These are phyloP conservation scores for Cantharellus anzutake DNA, from an alignment of 768 basidiomycete genomes.

Conservation along the genomic window DNA sequence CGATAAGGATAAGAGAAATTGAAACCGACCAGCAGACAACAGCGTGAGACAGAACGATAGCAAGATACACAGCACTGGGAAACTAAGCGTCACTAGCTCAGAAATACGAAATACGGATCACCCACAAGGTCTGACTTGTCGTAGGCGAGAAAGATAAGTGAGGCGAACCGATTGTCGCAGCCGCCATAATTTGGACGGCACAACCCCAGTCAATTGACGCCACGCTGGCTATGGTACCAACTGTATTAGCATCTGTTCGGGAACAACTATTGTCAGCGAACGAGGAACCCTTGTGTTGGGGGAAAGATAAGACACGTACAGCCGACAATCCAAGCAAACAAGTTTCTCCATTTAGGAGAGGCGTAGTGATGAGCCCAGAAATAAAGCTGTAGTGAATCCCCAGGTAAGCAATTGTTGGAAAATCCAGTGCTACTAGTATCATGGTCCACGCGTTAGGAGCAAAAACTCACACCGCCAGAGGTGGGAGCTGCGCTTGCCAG, in stretches of 20 bases:
- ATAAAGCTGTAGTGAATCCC: conserved; percentile 27
- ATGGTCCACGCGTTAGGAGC: not conserved
- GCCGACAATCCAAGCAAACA: conserved; percentile 52
- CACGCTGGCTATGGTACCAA: conserved; percentile 30
- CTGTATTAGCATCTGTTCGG: conserved; percentile 26
- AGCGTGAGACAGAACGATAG: conserved; percentile 40
- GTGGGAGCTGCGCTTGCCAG: conserved; percentile 54
- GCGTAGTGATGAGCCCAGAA: conserved; percentile 49
- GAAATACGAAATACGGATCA: not conserved
- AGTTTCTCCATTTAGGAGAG: conserved; percentile 34
- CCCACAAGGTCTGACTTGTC: conserved; percentile 16
- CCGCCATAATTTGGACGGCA: conserved; percentile 37
- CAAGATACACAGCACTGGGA: conserved; percentile 42
- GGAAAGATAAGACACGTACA: conserved; percentile 23
- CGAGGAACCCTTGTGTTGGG: conserved; percentile 26
- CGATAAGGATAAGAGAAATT: not conserved
- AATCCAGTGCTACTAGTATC: not conserved
- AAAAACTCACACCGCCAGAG: conserved; percentile 39
- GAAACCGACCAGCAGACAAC: conserved; percentile 24
- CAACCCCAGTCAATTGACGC: conserved; percentile 33
- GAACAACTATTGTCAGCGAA: conserved; percentile 13
- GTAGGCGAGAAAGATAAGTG: conserved; percentile 23
- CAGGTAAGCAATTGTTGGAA: not conserved
- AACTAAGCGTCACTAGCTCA: not conserved
- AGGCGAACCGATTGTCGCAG: conserved; percentile 25